These are phyloP conservation scores for Wickerhamomyces queroliae DNA, from an alignment of 805 yeast genomes.

Conservation along the genomic window DNA sequence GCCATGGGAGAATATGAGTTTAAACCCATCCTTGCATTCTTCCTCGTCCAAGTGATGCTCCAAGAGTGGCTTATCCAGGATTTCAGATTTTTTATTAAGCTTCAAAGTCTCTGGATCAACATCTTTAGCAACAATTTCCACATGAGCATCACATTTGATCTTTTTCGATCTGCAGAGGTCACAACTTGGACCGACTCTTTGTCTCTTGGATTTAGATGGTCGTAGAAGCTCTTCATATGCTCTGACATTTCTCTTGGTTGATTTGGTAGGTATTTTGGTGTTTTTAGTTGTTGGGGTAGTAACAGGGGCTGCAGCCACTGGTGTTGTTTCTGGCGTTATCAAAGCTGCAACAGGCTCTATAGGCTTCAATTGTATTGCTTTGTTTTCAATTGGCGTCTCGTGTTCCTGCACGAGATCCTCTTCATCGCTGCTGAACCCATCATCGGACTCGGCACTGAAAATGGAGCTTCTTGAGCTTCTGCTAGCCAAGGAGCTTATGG, in stretches of 20 bases:
- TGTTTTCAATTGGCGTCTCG: not conserved
- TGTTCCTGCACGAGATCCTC: not conserved
- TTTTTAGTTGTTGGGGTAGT: too few relatives aligned
- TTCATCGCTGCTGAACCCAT: not conserved
- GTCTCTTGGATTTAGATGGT: constrained; percentile 33
- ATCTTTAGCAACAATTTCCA: constrained; percentile 29
- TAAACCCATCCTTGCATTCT: constrained; percentile 7
- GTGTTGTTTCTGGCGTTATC: too few relatives aligned
- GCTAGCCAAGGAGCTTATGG: not conserved
- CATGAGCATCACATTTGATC: constrained; percentile 69
- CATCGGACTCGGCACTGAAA: not conserved
- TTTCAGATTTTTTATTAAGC: not conserved
- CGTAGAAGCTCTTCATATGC: not conserved
- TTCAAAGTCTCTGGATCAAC: not conserved
- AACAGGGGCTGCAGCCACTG: too few relatives aligned
- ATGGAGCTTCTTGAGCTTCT: not conserved
- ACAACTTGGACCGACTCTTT: constrained; percentile 71
- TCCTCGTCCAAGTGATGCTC: not conserved
- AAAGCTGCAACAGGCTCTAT: too few relatives aligned
- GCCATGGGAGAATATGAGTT: constrained; percentile 7
- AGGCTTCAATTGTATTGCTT: too few relatives aligned
- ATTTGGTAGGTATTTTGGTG: not conserved
- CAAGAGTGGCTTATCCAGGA: not conserved
- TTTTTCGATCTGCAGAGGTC: constrained; percentile 65
- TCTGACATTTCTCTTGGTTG: not conserved